phyloP scores from a whole-genome alignment of 2,329 filamentous ascomycete species.

The Colletotrichum sp. region DNA sequence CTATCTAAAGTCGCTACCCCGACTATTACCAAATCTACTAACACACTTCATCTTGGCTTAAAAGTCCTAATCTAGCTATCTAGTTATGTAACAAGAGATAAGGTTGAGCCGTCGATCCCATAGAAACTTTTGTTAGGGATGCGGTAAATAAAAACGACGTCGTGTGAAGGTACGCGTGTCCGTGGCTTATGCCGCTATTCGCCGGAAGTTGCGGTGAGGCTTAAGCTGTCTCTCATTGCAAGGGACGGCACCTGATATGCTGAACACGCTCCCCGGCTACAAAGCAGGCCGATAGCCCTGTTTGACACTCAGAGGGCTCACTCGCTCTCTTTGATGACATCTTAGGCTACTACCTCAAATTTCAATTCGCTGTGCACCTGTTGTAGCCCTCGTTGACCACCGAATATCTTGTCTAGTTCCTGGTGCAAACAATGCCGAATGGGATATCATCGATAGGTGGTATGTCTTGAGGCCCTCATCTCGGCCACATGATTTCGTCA shows the following conservation, averaged over 20 bases:
- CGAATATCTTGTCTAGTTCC: conserved; percentile 26
- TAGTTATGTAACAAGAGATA: neutral
- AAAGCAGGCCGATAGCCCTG: conserved; percentile 32
- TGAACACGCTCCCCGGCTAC: conserved; percentile 30
- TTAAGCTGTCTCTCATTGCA: neutral
- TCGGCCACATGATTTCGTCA: neutral
- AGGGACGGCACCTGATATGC: conserved; percentile 27
- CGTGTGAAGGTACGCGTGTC: conserved; percentile 32
- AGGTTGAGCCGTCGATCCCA: conserved; percentile 18
- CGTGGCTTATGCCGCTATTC: no score
- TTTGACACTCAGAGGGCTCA: conserved; percentile 29
- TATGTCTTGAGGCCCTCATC: neutral
- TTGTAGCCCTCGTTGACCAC: conserved; percentile 26
- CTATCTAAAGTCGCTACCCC: neutral
- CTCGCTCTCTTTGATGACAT: conserved; percentile 35
- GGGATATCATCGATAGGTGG: no score
- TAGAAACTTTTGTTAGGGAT: conserved; percentile 36
- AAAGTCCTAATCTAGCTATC: neutral
- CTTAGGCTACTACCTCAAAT: conserved; percentile 34
- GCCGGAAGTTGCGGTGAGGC: no score
- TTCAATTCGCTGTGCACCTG: conserved; percentile 27
- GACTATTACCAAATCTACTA: neutral
- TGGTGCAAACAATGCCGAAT: conserved; percentile 23
- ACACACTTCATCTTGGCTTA: neutral
- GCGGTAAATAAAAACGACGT: conserved; percentile 33